Evolutionary conservation across 805 yeast species (phyloP), one percentile per base, ranked within the genome.

Genomic region (Lipomyces chichibuensis): DNA sequence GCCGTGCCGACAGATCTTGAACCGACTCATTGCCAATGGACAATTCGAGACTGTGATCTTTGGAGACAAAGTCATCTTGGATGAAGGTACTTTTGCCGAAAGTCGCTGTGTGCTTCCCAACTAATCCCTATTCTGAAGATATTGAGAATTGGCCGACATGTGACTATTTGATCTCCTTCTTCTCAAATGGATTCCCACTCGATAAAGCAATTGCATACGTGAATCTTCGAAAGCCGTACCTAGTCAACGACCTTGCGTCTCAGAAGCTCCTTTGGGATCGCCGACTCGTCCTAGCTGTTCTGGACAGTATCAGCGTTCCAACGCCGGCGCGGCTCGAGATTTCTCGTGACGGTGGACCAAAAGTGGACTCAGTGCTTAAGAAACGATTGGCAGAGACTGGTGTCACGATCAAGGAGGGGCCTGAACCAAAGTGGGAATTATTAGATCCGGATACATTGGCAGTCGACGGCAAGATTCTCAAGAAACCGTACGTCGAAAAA

Each of bases 61-160:
- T 81, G 98, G 98, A 66, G 99, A 95, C 77, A 95, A 95, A 78
- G 98, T 92, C 29, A 94, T 95, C 61, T 80, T 95, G 64, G 99
- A 95, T 78, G 99, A 96, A 80, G 72, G 72, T 69, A 54, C 4
- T 58, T 20, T 29, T 46, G 32, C 27, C 35, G 33, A 17, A 25
- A 13, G 37, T 54, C 39, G 25, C 32, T 23, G 23, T 7, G 13
- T 14, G 27, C 35, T 25, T 52, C 33, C 9, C 9, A 52, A 33
- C 55, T 25, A 25, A 52, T 52, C 32, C 11, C n/a, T 25, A 9
- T 29, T 20, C 17, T 35, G 14, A 25, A 69, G 76, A 84, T 17
- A 85, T 95, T 66, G 98, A 95, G 80, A 92, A 92, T 77, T 95
- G 99, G 99, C 99, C 99, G 51, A 92, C 97, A 49, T 95, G 99